A percentile compares a stretch with the other conserved stretches of the same genome.
phyloP scores from a whole-genome alignment of 495 filamentous ascomycete species.

The Penicillium cinerascens region DNA sequence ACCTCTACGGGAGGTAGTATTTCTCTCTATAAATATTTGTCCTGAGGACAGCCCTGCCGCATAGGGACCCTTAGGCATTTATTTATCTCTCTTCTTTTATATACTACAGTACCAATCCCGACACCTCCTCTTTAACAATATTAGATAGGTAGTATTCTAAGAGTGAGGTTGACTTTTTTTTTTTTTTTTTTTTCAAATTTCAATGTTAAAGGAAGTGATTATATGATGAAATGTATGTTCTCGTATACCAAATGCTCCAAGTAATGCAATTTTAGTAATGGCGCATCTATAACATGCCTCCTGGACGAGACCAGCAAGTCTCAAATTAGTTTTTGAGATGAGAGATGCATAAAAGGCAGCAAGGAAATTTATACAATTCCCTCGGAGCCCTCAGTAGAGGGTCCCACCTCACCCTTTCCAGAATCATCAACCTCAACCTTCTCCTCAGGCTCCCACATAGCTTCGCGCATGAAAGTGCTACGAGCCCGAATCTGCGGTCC shows the following conservation, averaged over 20 bases:
- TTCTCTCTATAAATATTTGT: no score
- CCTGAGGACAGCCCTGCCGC: no score
- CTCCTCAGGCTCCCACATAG: slow-evolving; percentile 10
- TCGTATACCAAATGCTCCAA: neutral
- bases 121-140: no score
- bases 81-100: no score
- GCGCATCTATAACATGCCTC: neutral
- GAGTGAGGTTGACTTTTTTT: no score
- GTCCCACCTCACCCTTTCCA: neutral
- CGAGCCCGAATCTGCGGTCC: slow-evolving; percentile 31
- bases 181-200: no score
- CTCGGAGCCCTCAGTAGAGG: neutral
- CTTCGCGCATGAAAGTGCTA: slow-evolving; percentile 40
- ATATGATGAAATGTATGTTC: neutral
- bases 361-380: neutral
- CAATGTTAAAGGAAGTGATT: no score
- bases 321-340: neutral
- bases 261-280: neutral
- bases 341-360: neutral
- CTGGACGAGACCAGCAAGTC: neutral
- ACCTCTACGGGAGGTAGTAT: no score
- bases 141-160: no score
- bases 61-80: no score
- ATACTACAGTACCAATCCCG: no score
- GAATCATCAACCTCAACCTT: no score